Conservation (phyloP, 345 rosid genomes). For the Syzygium grande region DNA sequence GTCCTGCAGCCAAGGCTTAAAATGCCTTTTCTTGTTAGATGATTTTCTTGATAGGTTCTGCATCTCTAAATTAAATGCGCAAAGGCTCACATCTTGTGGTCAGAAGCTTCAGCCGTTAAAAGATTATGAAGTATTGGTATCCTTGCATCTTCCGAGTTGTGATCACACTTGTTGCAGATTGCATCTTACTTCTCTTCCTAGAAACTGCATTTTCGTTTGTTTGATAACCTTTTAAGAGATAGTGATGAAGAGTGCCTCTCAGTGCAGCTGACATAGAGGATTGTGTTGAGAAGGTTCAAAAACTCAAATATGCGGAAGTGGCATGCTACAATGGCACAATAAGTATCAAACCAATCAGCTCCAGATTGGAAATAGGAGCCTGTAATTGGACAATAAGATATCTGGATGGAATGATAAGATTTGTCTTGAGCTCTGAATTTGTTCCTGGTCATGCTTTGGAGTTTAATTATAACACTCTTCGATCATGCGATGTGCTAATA, state of each 20-base stretch:
- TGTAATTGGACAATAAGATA: constrained; percentile 71
- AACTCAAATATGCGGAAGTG: constrained; percentile 66
- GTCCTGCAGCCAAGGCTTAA: background rate
- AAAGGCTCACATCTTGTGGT: background rate
- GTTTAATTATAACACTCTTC: constrained; percentile 46
- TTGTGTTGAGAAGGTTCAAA: constrained; percentile 57
- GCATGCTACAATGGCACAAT: constrained; percentile 68
- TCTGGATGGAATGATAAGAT: constrained; percentile 44
- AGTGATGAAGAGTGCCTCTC: constrained; percentile 18
- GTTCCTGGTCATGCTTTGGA: constrained; percentile 46
- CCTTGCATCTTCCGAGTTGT: background rate
- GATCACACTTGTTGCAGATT: background rate
- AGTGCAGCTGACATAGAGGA: constrained; percentile 63
- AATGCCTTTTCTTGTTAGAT: background rate
- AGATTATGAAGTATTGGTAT: background rate
- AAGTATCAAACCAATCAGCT: constrained; percentile 64
- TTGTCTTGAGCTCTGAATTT: constrained; percentile 49
- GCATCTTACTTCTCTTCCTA: background rate
- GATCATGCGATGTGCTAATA: constrained; percentile 42
- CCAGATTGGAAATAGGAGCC: constrained; percentile 84
- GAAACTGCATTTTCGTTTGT: background rate
- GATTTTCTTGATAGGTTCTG: background rate
- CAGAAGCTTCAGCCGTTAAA: background rate
- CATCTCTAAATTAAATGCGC: background rate
- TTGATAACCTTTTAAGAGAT: background rate